Evolutionary conservation across 148 eudicot genomes (phyloP).

Genomic region (Nepenthes mirabilis): DNA sequence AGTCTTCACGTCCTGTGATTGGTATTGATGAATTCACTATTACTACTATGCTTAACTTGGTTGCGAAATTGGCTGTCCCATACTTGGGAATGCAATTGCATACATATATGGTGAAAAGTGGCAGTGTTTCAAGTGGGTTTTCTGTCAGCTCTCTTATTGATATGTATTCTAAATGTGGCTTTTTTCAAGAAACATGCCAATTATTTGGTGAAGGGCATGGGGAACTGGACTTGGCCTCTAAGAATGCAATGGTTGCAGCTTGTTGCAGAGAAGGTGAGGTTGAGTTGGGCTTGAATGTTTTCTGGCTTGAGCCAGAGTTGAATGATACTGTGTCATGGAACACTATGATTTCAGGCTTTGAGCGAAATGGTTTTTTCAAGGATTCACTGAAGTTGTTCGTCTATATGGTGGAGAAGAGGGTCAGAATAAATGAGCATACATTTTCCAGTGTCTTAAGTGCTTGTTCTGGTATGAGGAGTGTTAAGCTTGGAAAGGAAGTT

Average conservation of each 20-base stretch:
- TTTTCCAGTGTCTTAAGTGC: conserved; percentile 55
- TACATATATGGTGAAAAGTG: conserved; percentile 59
- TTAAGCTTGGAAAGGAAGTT: conserved; percentile 66
- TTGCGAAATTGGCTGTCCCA: conserved; percentile 28
- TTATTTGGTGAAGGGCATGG: conserved; percentile 26
- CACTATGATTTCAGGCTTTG: conserved; percentile 65
- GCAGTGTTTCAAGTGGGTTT: conserved; percentile 35
- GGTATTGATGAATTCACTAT: conserved; percentile 60
- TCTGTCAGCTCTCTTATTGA: conserved; percentile 62
- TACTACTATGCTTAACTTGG: conserved; percentile 60
- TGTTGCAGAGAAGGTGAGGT: conserved; percentile 65
- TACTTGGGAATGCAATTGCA: conserved; percentile 60
- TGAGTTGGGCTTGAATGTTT: conserved; percentile 38
- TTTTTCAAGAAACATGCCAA: conserved; percentile 35
- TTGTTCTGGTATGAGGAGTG: conserved; percentile 46
- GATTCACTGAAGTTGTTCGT: conserved; percentile 42
- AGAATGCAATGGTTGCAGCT: conserved; percentile 78
- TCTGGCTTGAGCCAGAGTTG: conserved; percentile 40
- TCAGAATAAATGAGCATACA: conserved; percentile 57
- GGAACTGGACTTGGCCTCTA: conserved; percentile 43
- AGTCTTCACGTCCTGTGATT: conserved; percentile 3
- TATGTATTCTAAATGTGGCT: conserved; percentile 85
- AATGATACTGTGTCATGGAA: conserved; percentile 79
- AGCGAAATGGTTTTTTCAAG: conserved; percentile 42
- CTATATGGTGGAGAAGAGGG: conserved; percentile 39